phyloP scores from a whole-genome alignment of 345 rosid species.

The Eucalyptus viminalis region DNA sequence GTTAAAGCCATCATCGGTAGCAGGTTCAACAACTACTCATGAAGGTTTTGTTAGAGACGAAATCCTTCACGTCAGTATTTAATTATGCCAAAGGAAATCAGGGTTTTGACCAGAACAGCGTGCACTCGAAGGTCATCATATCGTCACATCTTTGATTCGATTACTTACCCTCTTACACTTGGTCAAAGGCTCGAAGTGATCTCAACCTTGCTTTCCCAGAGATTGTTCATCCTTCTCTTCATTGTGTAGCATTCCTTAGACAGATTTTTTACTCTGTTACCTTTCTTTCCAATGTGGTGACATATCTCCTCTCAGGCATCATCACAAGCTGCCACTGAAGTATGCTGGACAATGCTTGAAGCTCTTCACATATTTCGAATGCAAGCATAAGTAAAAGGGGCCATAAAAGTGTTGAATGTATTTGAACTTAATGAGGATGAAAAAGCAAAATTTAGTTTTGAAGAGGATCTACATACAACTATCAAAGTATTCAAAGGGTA shows the following conservation, averaged over 20 bases:
- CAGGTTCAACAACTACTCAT: neutral
- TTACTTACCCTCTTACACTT: neutral
- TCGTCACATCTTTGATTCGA: neutral
- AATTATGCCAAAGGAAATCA: neutral
- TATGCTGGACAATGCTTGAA: neutral
- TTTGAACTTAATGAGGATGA: neutral
- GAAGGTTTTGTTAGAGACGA: neutral
- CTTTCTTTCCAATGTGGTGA: neutral
- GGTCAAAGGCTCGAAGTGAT: neutral
- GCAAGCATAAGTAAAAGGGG: neutral
- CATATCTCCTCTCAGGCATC: too few relatives aligned
- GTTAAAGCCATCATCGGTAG: neutral
- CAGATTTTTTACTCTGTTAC: neutral
- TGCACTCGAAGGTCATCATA: neutral
- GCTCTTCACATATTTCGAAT: neutral
- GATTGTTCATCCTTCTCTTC: neutral
- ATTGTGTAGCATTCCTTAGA: neutral
- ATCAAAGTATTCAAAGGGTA: neutral
- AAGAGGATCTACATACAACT: neutral
- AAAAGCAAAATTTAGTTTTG: neutral
- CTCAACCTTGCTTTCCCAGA: neutral
- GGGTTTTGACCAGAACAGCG: neutral
- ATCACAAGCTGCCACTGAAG: neutral
- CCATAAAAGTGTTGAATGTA: neutral
- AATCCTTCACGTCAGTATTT: neutral